Base-by-base conservation (phyloP, 2,329 filamentous ascomycete species). In the Pestalotiopsis fici region DNA sequence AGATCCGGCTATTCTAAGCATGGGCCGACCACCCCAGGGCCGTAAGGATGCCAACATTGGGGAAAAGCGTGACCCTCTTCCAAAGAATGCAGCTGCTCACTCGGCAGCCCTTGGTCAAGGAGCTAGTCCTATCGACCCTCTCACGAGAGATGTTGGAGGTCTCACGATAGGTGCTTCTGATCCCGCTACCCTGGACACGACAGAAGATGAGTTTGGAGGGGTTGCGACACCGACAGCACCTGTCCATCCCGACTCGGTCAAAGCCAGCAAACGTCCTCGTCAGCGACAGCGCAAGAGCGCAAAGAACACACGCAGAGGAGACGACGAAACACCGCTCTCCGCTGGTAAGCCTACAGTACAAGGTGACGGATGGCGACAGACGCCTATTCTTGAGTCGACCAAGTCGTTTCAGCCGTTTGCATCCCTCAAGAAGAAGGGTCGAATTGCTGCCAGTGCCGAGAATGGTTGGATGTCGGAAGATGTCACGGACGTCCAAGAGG, bases 391-490 rank as follows among this genome's bases (percentile, higher is more conserved):
- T 27, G 83, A 91, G 74, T 88, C 86, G 66, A 89, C 84, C 7
- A 79, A 87, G 3, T 88, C 87, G 0, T 91, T 91, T 68, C 89
- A 91, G 74, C 88, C 88, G 0, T 91, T 87, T 72, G 81, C 84
- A 56, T 86, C 86, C 0, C 77, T 91, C 1, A 94, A 86, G 83
- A 86, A 79, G 72, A 84, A 82, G 68, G 81, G 78, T 66, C 83
- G 79, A 72, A 79, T 77, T 59, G 77, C 77, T 35, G 69, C 67
- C 13, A 73, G 71, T 54, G 79, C 79, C 9, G 87, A 93, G 56
- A 97, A 94, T 77, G 95, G 94, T 3, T 98, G 95, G 95, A 94
- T 93, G 3, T 98, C 95, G 0, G 96, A 98, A 76, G 95, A 98
- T 75, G 95, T 95, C 25, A 98, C 94, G 0, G 96, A 98, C 76